phyloP scores from a whole-genome alignment of 305 asterid species.

The Fraxinus baroniana region DNA sequence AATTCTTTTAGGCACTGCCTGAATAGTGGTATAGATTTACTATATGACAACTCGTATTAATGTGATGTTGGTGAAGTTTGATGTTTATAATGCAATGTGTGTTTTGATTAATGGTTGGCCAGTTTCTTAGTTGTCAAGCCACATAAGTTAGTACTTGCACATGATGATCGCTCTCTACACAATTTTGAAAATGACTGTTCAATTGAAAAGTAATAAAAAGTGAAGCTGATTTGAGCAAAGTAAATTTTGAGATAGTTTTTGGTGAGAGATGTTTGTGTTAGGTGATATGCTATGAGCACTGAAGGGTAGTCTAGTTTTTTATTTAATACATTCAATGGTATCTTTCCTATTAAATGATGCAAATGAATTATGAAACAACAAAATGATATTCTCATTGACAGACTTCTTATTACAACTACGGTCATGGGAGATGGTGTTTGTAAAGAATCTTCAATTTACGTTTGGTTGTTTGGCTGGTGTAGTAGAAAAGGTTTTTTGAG shows the following conservation, averaged over 20 bases:
- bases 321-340: background rate
- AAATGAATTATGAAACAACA: background rate
- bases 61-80: conserved; percentile 12
- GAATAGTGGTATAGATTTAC: background rate
- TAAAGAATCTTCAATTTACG: background rate
- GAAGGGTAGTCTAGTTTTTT: background rate
- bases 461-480: background rate
- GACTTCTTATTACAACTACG: conserved; percentile 9
- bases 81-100: background rate
- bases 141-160: conserved; percentile 4
- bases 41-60: background rate
- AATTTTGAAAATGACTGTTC: background rate
- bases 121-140: conserved; percentile 2
- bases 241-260: conserved; percentile 3
- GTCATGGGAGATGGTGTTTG: background rate
- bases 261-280: background rate
- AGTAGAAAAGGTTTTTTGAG: conserved; percentile 10
- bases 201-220: background rate
- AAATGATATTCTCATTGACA: background rate
- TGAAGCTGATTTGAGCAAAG: background rate
- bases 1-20: background rate
- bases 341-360: conserved; percentile 7
- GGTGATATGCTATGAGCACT: conserved; percentile 10
- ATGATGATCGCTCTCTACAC: background rate
- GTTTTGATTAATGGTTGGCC: background rate